phyloP scores from a whole-genome alignment of 768 basidiomycete species.

The Suillus placidus region DNA sequence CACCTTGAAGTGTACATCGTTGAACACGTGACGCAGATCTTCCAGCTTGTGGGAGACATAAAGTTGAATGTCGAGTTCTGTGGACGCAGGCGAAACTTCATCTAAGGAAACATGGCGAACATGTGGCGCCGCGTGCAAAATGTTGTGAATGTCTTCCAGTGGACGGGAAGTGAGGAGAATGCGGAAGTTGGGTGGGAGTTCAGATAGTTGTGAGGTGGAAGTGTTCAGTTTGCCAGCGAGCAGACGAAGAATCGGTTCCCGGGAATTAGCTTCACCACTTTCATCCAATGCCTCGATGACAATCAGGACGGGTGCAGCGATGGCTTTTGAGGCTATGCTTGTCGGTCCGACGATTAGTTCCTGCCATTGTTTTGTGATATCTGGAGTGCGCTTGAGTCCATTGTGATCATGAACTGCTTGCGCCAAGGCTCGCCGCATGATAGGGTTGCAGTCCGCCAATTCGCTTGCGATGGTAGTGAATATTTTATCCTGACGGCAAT shows the following conservation, averaged over 20 bases:
- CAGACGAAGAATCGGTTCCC: constrained; percentile 17
- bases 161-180: constrained; percentile 22
- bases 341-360: constrained; percentile 20
- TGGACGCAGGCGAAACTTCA: background rate
- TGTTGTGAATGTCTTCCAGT: constrained; percentile 8
- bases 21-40: background rate
- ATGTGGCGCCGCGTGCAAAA: constrained; percentile 9
- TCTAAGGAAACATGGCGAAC: constrained; percentile 3
- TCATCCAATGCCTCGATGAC: constrained; percentile 31
- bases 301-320: constrained; percentile 25
- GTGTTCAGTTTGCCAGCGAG: background rate
- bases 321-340: background rate
- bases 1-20: background rate
- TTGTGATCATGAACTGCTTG: background rate
- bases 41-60: constrained; percentile 5
- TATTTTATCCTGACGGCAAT: constrained; percentile 5
- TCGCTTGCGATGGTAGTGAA: constrained; percentile 2
- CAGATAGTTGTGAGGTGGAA: background rate
- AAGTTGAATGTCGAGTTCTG: constrained; percentile 6
- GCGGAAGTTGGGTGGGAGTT: constrained; percentile 14
- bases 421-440: constrained; percentile 1
- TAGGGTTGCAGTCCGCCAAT: background rate
- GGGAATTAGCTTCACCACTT: constrained; percentile 10
- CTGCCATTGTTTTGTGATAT: constrained; percentile 16
- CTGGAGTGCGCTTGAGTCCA: background rate